Conservation (phyloP, 2,329 filamentous ascomycete species). For the Colletotrichum higginsianum region DNA sequence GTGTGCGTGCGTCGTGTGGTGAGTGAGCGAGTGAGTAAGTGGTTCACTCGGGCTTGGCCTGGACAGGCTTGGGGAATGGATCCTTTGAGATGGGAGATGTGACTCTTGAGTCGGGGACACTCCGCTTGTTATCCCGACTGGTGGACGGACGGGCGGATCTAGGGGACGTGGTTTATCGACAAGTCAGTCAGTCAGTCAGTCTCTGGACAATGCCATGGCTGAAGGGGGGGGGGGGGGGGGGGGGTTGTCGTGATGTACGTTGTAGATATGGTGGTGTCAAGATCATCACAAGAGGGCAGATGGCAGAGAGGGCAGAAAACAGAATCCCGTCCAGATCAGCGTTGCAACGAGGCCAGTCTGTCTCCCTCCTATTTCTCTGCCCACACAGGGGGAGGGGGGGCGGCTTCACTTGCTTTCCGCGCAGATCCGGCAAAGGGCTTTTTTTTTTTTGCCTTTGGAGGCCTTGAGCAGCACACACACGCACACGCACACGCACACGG, state of each 20-base stretch:
- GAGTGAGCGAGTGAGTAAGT: too few relatives aligned
- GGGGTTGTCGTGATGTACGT: background rate
- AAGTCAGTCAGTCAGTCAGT: too few relatives aligned
- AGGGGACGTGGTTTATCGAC: too few relatives aligned
- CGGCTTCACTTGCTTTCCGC: background rate
- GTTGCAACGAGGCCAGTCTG: conserved; percentile 13
- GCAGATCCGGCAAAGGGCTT: background rate
- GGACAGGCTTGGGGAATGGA: conserved; percentile 1
- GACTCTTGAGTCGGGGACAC: conserved; percentile 9
- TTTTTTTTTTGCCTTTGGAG: background rate
- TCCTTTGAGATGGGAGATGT: conserved; percentile 4
- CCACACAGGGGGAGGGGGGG: too few relatives aligned
- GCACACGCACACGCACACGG: background rate
- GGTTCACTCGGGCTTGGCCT: conserved; percentile 9
- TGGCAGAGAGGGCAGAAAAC: background rate
- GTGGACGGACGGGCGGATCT: background rate
- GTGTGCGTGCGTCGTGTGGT: too few relatives aligned
- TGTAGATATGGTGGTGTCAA: background rate
- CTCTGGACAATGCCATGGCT: background rate
- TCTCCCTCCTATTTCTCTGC: conserved; percentile 3
- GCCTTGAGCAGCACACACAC: conserved; percentile 9
- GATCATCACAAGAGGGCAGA: too few relatives aligned
- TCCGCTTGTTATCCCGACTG: conserved; percentile 9
- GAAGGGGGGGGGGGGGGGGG: conserved; percentile 3
- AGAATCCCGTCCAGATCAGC: background rate